Evolutionary conservation across 176 grass and related monocot genomes (phyloP), one percentile per base, ranked within the genome.

Genomic region (Zoysia pacifica): DNA sequence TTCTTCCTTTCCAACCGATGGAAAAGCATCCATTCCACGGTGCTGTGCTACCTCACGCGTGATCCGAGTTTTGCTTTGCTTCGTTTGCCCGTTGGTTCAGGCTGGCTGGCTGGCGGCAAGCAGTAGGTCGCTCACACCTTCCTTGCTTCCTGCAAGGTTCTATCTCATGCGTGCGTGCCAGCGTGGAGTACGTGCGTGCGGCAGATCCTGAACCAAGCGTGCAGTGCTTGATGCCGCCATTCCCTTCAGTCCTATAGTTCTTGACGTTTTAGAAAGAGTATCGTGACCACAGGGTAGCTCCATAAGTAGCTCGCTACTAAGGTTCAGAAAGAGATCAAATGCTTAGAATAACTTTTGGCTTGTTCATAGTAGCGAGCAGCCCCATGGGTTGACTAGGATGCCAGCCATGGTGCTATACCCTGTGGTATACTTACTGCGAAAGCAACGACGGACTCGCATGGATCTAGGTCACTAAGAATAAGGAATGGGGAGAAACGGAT

Each of bases 1-100:
- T 67, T 39, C 68, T 67, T 28, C 28, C 28, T 0, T 28, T 40
- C 76, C 76, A 80, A 86, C 51, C 76, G 11, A 79, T 73, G 28
- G 28, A 45, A 16, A 85, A 56, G 20, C 41, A 46, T 43, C 65
- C 64, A 51, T 4, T 0, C 3, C 11, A 28, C 28, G 28, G 28
- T 28, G 28, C 28, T 28, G 28, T 18, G 3, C 28, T 62, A 4
- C 37, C 42, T 16, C 4, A 5, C 5, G 5, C 64, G 28, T 0
- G 28, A 0, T 65, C 2, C 60, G 43, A 1, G n/a, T 19, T 47
- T 51, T 8, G 35, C 47, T 43, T 61, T 45, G 48, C 49, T 55
- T 28, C 28, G 28, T 28, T 18, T 42, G 47, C 11, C 7, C 28
- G 9, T 12, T 6, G 20, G 36, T 52, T 36, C 18, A 5, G 16